phyloP scores from a whole-genome alignment of 306 rosid genomes.

The Sesbania bispinosa region DNA sequence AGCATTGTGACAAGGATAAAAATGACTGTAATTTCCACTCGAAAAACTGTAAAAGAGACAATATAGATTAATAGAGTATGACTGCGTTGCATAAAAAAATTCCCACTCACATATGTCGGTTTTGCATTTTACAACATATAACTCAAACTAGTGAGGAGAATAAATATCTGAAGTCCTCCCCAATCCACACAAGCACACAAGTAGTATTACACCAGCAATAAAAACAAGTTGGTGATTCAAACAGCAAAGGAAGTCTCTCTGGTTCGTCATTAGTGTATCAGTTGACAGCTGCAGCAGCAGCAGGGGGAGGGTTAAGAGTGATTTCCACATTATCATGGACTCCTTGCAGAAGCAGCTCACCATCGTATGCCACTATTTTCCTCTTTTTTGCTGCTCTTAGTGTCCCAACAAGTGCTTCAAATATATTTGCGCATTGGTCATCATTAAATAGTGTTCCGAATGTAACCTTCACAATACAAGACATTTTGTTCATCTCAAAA shows the following conservation, averaged over 20 bases:
- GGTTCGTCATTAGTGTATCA: neutral
- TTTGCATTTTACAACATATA: neutral
- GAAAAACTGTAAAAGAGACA: neutral
- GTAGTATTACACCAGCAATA: neutral
- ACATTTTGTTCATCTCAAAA: conserved; percentile 9
- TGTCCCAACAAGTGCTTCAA: conserved; percentile 93
- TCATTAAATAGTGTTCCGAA: conserved; percentile 82
- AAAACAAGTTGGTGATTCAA: neutral
- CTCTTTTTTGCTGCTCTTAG: conserved; percentile 87
- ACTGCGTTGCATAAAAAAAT: conserved; percentile 12
- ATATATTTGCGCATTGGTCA: conserved; percentile 84
- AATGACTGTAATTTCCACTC: neutral
- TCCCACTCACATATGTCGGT: neutral
- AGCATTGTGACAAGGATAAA: neutral
- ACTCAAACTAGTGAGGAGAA: conserved; percentile 21
- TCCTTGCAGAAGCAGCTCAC: conserved; percentile 91
- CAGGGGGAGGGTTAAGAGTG: conserved; percentile 54
- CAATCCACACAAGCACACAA: neutral
- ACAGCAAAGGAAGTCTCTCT: neutral
- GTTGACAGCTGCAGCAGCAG: conserved; percentile 19
- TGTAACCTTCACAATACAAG: conserved; percentile 56
- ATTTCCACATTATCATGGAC: conserved; percentile 94
- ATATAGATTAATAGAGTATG: neutral
- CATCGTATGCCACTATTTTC: conserved; percentile 63
- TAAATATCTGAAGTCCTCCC: neutral